These are phyloP conservation scores for Radiomyces spectabilis DNA, from an alignment of 192 early-diverging fungal genomes.

Conservation along the genomic window DNA sequence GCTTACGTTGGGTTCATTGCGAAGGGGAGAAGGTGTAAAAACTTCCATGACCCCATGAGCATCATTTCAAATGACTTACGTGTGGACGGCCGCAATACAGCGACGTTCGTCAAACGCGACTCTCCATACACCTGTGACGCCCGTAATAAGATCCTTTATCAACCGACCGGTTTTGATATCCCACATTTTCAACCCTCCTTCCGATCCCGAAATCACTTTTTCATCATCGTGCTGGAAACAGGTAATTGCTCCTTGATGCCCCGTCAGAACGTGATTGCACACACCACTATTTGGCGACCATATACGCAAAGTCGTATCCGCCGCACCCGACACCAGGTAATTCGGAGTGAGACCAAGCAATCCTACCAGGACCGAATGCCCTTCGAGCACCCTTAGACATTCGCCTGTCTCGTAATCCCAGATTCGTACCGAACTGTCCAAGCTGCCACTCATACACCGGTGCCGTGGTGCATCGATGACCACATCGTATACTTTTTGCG, in stretches of 20 bases:
- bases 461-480: slow-evolving; percentile 78
- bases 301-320: slow-evolving; percentile 86
- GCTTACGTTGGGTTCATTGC: too few relatives aligned
- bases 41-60: too few relatives aligned
- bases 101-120: slow-evolving; percentile 84
- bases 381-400: slow-evolving; percentile 51
- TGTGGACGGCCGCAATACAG: slow-evolving; percentile 71
- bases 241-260: slow-evolving; percentile 84
- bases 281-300: slow-evolving; percentile 72
- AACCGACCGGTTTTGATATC: slow-evolving; percentile 79
- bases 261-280: slow-evolving; percentile 59
- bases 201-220: slow-evolving; percentile 93
- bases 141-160: slow-evolving; percentile 72
- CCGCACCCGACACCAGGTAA: slow-evolving; percentile 89
- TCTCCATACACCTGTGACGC: slow-evolving; percentile 87
- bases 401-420: slow-evolving; percentile 86
- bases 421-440: slow-evolving; percentile 89
- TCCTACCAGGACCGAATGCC: slow-evolving; percentile 88
- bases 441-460: slow-evolving; percentile 85
- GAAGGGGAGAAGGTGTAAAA: background rate
- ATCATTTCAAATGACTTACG: slow-evolving; percentile 14
- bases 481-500: slow-evolving; percentile 90
- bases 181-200: slow-evolving; percentile 94
- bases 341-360: slow-evolving; percentile 78
- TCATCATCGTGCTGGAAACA: slow-evolving; percentile 95